A percentile compares a stretch with the other conserved stretches of the same genome.
Conservation (phyloP, 441 rosid species). For the Brassica hybrid region DNA sequence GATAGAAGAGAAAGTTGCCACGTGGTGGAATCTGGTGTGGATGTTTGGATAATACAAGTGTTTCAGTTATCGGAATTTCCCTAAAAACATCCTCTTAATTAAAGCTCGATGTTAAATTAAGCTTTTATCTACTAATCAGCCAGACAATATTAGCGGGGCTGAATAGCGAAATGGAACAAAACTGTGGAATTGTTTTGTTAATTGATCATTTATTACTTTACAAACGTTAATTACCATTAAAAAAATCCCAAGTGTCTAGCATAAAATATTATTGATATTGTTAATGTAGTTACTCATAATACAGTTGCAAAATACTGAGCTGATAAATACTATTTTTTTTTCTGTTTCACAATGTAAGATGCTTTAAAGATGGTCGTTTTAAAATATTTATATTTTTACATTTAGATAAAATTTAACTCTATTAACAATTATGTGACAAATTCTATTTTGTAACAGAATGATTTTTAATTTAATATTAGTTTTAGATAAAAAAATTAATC, state of each 20-base stretch:
- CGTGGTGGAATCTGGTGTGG: neutral
- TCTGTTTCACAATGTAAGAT: neutral
- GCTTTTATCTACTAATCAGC: constrained; percentile 7
- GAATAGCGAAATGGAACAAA: neutral
- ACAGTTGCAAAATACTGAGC: neutral
- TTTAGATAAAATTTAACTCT: neutral
- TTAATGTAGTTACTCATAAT: neutral
- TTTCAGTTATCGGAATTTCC: constrained; percentile 3
- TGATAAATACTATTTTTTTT: no score
- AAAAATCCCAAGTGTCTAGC: no score
- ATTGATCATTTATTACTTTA: neutral
- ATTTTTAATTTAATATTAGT: no score
- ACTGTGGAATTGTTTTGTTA: neutral
- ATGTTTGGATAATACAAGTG: neutral
- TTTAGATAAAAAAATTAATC: no score
- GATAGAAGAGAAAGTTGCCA: neutral
- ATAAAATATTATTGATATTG: no score
- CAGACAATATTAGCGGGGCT: neutral
- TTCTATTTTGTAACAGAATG: neutral
- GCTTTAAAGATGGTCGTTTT: neutral
- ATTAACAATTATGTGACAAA: neutral
- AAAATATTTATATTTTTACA: neutral
- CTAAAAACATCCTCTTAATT: neutral
- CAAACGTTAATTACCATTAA: no score
- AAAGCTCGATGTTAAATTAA: neutral